These are phyloP conservation scores for Quercus cerris DNA, from an alignment of 306 rosid species.

Conservation along the genomic window DNA sequence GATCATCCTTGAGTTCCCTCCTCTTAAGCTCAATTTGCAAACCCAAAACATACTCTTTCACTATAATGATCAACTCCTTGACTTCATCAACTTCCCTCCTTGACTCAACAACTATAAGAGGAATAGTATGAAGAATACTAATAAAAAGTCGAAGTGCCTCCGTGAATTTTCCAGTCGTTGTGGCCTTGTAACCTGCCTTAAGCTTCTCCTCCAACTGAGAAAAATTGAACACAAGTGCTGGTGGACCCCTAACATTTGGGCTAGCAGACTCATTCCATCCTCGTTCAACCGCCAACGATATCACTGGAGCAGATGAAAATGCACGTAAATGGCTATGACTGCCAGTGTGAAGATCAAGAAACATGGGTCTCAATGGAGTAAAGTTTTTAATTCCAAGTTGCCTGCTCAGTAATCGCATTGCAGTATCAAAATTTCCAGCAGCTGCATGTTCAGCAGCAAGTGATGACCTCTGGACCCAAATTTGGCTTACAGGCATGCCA, in stretches of 20 bases:
- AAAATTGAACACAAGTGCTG: constrained; percentile 68
- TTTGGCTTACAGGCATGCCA: constrained; percentile 90
- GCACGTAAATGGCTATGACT: constrained; percentile 78
- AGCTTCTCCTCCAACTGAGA: constrained; percentile 84
- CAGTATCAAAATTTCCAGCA: constrained; percentile 90
- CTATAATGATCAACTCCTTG: constrained; percentile 73
- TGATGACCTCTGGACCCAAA: constrained; percentile 87
- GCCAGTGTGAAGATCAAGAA: constrained; percentile 75
- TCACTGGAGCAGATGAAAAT: constrained; percentile 71
- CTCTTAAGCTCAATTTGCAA: constrained; percentile 79
- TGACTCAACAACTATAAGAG: constrained; percentile 79
- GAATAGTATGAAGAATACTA: constrained; percentile 74
- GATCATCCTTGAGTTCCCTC: constrained; percentile 65
- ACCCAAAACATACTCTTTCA: constrained; percentile 83
- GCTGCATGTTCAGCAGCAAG: constrained; percentile 98
- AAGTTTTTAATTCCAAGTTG: constrained; percentile 90
- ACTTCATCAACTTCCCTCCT: constrained; percentile 96
- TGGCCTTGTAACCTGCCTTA: constrained; percentile 83
- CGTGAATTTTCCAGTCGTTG: constrained; percentile 71
- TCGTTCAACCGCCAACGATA: constrained; percentile 78
- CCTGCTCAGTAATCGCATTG: constrained; percentile 81
- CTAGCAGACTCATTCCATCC: constrained; percentile 81
- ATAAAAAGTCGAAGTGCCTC: constrained; percentile 68
- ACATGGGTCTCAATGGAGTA: constrained; percentile 65
- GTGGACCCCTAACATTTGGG: constrained; percentile 79